A percentile compares a stretch with the other conserved stretches of the same genome.
phyloP scores from a whole-genome alignment of 148 eudicot species.

The Silene uniflora region DNA sequence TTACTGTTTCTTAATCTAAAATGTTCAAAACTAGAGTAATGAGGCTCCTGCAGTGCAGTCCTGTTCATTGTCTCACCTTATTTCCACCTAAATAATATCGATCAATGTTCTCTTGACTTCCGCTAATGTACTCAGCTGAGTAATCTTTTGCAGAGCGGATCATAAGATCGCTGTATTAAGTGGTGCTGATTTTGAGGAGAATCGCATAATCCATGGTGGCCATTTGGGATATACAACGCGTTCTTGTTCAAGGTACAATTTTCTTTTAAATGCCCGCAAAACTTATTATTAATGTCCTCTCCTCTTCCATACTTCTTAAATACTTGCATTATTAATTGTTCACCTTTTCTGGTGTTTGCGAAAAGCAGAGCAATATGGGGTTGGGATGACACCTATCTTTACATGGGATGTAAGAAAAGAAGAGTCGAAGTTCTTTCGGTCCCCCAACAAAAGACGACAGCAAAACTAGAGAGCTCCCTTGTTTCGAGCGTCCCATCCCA shows the following conservation, averaged over 20 bases:
- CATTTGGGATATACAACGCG: no score
- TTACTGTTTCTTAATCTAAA: no score
- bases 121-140: conserved; percentile 1
- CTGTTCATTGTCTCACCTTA: background rate
- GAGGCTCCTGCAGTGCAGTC: no score
- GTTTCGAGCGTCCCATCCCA: conserved; percentile 62
- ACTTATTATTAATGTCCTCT: no score
- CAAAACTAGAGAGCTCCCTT: conserved; percentile 44
- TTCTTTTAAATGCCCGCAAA: background rate
- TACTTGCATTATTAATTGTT: no score
- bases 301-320: no score
- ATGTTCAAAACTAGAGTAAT: no score
- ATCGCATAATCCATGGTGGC: background rate
- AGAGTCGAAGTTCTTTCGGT: conserved; percentile 61
- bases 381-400: conserved; percentile 74
- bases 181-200: background rate
- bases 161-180: background rate
- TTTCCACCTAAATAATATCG: background rate
- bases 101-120: background rate
- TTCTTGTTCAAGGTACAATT: background rate
- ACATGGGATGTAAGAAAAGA: conserved; percentile 55
- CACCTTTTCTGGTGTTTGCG: background rate
- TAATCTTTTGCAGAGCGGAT: background rate
- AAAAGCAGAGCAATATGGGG: conserved; percentile 79
- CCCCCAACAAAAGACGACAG: conserved; percentile 25